Percentiles rank a stretch among this genome's conserved stretches.
phyloP scores from a whole-genome alignment of 2,329 filamentous ascomycete genomes.

The Trichoderma simmonsii region DNA sequence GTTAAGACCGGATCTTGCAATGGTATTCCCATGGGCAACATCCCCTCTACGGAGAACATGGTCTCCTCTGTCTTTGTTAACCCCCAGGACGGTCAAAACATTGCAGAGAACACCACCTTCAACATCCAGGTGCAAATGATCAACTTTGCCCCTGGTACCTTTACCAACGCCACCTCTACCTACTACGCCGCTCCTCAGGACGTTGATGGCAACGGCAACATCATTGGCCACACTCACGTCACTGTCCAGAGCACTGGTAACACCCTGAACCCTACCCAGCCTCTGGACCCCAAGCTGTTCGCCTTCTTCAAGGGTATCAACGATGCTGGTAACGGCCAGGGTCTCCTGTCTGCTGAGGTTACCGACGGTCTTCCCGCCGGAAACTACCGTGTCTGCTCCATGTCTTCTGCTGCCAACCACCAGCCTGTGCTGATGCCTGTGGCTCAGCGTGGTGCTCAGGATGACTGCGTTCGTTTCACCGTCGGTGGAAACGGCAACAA shows the following conservation, averaged over 20 bases:
- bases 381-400: slow-evolving; percentile 64
- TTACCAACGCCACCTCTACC: slow-evolving; percentile 58
- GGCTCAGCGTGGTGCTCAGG: slow-evolving; percentile 63
- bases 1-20: slow-evolving; percentile 60
- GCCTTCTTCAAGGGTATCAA: slow-evolving; percentile 68
- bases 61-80: slow-evolving; percentile 53
- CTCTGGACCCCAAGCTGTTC: slow-evolving; percentile 53
- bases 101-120: slow-evolving; percentile 49
- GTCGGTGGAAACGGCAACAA: slow-evolving; percentile 37
- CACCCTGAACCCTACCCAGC: slow-evolving; percentile 47
- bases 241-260: slow-evolving; percentile 55
- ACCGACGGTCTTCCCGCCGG: slow-evolving; percentile 57
- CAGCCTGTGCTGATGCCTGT: slow-evolving; percentile 65
- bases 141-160: slow-evolving; percentile 56
- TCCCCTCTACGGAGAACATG: slow-evolving; percentile 54
- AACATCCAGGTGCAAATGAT: slow-evolving; percentile 49
- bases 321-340: slow-evolving; percentile 55
- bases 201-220: slow-evolving; percentile 44
- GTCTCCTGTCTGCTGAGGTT: slow-evolving; percentile 52
- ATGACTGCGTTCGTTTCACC: slow-evolving; percentile 61
- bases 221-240: slow-evolving; percentile 60
- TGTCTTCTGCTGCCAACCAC: slow-evolving; percentile 62
- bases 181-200: slow-evolving; percentile 61
- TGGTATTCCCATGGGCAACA: slow-evolving; percentile 58
- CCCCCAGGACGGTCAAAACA: slow-evolving; percentile 50